Percentiles rank a stretch among this genome's conserved stretches.
Conservation (phyloP, 2,329 filamentous ascomycete genomes). For the Rasamsonia emersonii region DNA sequence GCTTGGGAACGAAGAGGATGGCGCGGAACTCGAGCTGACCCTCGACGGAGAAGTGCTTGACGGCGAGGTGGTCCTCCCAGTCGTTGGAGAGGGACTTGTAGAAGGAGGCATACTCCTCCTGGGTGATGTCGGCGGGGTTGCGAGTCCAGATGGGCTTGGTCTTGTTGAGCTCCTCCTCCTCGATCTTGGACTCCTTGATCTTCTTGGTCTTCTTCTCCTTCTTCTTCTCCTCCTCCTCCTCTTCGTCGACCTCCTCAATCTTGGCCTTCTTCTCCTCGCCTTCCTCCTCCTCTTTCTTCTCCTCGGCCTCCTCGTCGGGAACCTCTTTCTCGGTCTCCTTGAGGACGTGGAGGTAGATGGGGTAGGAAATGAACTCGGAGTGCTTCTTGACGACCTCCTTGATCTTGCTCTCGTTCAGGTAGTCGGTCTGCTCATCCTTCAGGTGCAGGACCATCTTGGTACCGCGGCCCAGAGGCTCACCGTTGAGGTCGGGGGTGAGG, state of each 20-base stretch:
- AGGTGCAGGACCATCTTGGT: constrained; percentile 98
- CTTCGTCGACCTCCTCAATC: constrained; percentile 84
- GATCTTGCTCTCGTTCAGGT: constrained; percentile 97
- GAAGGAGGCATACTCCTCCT: constrained; percentile 97
- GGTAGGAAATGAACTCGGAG: constrained; percentile 99
- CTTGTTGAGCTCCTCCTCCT: constrained; percentile 99
- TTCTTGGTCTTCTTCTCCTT: constrained; percentile 99
- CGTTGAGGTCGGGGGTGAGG: constrained; percentile 81
- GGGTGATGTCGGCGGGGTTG: constrained; percentile 88
- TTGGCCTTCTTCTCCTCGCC: constrained; percentile 90
- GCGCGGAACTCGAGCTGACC: constrained; percentile 99
- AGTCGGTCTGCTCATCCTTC: constrained; percentile 98
- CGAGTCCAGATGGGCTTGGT: constrained; percentile 99
- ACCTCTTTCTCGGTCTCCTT: constrained; percentile 99
- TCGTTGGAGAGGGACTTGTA: constrained; percentile 99
- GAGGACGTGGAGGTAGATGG: constrained; percentile 98
- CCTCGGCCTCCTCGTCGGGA: constrained; percentile 86
- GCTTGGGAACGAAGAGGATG: constrained; percentile 99
- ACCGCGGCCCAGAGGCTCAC: constrained; percentile 83
- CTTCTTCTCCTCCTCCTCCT: constrained; percentile 73
- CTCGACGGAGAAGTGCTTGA: constrained; percentile 99
- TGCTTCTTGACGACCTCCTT: constrained; percentile 99
- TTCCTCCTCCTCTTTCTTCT: constrained; percentile 59
- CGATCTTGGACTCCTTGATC: constrained; percentile 95
- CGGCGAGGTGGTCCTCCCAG: constrained; percentile 98